These are phyloP conservation scores for Volvox carteri DNA, from an alignment of 163 green algal species.

Conservation along the genomic window DNA sequence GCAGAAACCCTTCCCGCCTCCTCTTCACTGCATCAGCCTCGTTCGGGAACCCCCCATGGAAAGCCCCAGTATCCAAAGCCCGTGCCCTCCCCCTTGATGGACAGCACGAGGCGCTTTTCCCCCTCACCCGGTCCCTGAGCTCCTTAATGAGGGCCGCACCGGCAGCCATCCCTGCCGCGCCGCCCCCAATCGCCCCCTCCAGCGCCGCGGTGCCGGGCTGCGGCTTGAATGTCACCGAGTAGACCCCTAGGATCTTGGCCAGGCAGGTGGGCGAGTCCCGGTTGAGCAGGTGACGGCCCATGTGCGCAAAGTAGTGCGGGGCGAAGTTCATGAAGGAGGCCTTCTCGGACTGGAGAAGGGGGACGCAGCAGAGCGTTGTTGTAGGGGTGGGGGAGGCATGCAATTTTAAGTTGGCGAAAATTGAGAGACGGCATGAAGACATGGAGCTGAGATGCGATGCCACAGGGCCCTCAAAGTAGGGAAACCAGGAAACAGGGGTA, in stretches of 20 bases:
- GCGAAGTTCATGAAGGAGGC: constrained; percentile 92
- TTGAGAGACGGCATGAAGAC: no score
- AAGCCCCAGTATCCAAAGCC: no score
- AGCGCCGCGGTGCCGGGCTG: constrained; percentile 37
- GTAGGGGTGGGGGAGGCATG: no score
- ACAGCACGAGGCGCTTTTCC: no score
- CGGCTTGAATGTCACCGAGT: constrained; percentile 72
- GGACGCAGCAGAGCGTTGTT: no score
- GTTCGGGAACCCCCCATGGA: background rate
- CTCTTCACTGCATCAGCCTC: background rate
- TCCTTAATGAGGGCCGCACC: constrained; percentile 49
- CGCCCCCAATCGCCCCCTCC: constrained; percentile 2
- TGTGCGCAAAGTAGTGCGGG: constrained; percentile 90
- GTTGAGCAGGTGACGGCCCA: constrained; percentile 62
- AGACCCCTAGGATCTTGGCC: constrained; percentile 95
- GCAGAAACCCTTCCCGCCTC: no score
- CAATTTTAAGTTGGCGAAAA: no score
- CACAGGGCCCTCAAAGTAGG: no score
- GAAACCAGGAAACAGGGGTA: no score
- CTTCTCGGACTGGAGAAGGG: constrained; percentile 60
- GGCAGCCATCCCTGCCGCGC: constrained; percentile 8
- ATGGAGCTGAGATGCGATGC: no score
- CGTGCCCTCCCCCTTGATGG: no score
- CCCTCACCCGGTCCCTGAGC: constrained; percentile 46
- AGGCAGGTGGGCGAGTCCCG: constrained; percentile 81